Percentiles rank a stretch among this genome's conserved stretches.
These are phyloP conservation scores for Mytilinidion resinicola DNA, from an alignment of 495 filamentous ascomycete species.

Conservation along the genomic window DNA sequence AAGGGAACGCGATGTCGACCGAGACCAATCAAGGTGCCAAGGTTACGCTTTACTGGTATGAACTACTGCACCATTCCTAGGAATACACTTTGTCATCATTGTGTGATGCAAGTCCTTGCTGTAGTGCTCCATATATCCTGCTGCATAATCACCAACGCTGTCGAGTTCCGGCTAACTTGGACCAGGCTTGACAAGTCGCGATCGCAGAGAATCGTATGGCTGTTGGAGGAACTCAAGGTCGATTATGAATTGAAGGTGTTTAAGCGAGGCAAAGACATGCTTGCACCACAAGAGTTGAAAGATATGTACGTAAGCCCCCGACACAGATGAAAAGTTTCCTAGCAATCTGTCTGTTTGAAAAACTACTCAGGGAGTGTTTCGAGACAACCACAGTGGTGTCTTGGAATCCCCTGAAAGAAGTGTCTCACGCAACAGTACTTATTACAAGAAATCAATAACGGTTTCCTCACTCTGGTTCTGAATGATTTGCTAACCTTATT, in stretches of 20 bases:
- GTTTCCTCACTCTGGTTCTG: too few species aligned
- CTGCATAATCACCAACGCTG: not conserved
- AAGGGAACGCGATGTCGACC: constrained; percentile 8
- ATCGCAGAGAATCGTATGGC: constrained; percentile 80
- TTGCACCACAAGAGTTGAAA: constrained; percentile 67
- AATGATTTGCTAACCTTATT: too few species aligned
- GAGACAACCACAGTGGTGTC: too few species aligned
- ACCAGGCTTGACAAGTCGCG: constrained; percentile 70
- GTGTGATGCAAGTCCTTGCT: not conserved
- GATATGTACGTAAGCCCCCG: too few species aligned
- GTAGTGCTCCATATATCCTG: not conserved
- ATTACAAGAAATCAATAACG: too few species aligned
- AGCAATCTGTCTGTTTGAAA: too few species aligned
- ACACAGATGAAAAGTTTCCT: too few species aligned
- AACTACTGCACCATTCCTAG: not conserved
- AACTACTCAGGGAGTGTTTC: too few species aligned
- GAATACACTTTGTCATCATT: not conserved
- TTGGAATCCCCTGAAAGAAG: too few species aligned
- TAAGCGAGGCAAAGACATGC: constrained; percentile 53
- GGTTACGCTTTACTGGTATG: constrained; percentile 71
- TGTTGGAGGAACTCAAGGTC: constrained; percentile 77
- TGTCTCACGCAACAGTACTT: too few species aligned
- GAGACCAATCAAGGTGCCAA: constrained; percentile 44
- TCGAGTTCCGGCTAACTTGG: too few species aligned
- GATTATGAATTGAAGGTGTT: constrained; percentile 71